These are phyloP conservation scores for Candida easanensis DNA, from an alignment of 805 yeast genomes.

Conservation along the genomic window DNA sequence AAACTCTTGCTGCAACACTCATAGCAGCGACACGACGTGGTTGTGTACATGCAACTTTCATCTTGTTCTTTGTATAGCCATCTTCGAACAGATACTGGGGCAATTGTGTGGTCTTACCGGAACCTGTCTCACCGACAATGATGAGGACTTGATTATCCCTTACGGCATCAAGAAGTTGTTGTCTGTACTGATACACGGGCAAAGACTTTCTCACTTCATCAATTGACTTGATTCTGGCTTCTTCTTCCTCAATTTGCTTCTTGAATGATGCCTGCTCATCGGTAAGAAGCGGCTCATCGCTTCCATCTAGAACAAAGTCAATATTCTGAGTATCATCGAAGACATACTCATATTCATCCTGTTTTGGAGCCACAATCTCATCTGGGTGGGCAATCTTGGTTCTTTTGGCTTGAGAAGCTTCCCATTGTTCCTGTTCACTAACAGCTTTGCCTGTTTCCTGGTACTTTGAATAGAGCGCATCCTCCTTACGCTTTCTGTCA, in stretches of 20 bases:
- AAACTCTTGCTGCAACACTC: conserved; percentile 86
- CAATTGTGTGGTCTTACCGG: conserved; percentile 92
- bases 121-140: conserved; percentile 86
- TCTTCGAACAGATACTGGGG: conserved; percentile 86
- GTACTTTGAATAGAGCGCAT: conserved; percentile 42
- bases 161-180: conserved; percentile 58
- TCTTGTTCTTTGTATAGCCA: conserved; percentile 60
- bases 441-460: conserved; percentile 35
- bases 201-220: conserved; percentile 54
- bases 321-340: conserved; percentile 66
- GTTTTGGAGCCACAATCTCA: conserved; percentile 40
- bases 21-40: conserved; percentile 96
- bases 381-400: conserved; percentile 34
- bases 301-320: conserved; percentile 43
- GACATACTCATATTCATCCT: conserved; percentile 66
- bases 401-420: conserved; percentile 23
- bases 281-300: conserved; percentile 19
- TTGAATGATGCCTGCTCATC: conserved; percentile 35
- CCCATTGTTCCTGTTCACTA: conserved; percentile 25
- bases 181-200: conserved; percentile 70
- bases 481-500: conserved; percentile 53
- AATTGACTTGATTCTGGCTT: conserved; percentile 30
- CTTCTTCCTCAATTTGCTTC: conserved; percentile 31
- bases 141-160: conserved; percentile 62
- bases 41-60: conserved; percentile 83